Conservation (phyloP, 2,329 filamentous ascomycete species). For the Hansfordia pulvinata region DNA sequence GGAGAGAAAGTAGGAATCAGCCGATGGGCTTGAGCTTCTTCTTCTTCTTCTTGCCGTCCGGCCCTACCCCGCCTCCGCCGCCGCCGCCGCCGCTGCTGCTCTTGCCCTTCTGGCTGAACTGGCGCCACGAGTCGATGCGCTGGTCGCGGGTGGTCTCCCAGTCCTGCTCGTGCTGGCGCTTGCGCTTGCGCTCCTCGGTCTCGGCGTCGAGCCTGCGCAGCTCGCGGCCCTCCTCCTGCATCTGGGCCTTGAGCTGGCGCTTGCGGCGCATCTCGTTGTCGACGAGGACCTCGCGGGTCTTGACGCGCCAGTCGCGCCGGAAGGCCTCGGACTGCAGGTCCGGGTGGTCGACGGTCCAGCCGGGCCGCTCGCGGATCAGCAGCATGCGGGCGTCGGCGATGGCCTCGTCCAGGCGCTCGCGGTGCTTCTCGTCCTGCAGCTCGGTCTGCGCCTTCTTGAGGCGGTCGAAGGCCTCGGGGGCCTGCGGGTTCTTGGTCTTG, state of each 20-base stretch:
- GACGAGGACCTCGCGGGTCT: constrained; percentile 77
- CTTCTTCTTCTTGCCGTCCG: no score
- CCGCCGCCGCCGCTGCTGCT: constrained; percentile 25
- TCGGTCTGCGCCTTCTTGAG: constrained; percentile 88
- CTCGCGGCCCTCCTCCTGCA: constrained; percentile 91
- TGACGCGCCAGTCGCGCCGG: constrained; percentile 74
- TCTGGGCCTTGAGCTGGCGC: constrained; percentile 79
- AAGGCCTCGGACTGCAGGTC: constrained; percentile 81
- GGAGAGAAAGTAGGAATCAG: constrained; percentile 17
- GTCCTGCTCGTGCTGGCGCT: constrained; percentile 83
- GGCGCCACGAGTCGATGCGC: constrained; percentile 86
- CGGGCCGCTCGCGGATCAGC: constrained; percentile 84
- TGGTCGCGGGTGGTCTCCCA: constrained; percentile 91
- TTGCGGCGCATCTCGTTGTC: constrained; percentile 81
- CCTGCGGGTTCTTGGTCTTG: constrained; percentile 82
- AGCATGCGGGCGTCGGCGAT: constrained; percentile 94
- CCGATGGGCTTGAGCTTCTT: constrained; percentile 58
- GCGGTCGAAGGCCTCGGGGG: constrained; percentile 91
- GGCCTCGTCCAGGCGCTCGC: constrained; percentile 76
- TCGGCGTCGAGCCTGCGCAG: constrained; percentile 80
- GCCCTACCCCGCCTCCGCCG: no score
- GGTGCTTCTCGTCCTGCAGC: constrained; percentile 88
- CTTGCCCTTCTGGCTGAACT: constrained; percentile 74
- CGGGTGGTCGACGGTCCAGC: constrained; percentile 78
- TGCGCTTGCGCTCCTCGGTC: constrained; percentile 64